Evolutionary conservation across 495 filamentous ascomycete genomes (phyloP), one percentile per base, ranked within the genome.

Genomic region (Parathielavia appendiculata): DNA sequence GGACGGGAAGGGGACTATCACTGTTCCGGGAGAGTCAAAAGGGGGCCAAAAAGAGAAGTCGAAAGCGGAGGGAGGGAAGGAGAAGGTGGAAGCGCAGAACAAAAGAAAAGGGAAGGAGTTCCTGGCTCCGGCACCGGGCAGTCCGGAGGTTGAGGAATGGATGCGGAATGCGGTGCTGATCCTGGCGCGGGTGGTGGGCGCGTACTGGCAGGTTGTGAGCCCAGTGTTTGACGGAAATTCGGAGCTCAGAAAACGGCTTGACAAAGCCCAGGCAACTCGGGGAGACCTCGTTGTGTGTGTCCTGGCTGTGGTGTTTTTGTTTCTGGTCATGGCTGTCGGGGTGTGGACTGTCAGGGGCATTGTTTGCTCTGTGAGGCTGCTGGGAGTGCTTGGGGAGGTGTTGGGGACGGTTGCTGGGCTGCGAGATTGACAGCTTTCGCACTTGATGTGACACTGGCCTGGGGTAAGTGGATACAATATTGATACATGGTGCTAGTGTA

Each of bases 151-250:
- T 3, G 30, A 34, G 5, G 14, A 51, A 26, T 53, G 55, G 32
- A 35, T 46, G 19, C 35, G 44, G 48, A 55, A 22, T 26, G 54
- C 48, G 34, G 22, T 65, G 56, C 10, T 32, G 26, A 22, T 62
- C 45, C 9, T 61, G 23, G 56, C n/a, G 35, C n/a, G 38, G 43
- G 16, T 64, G n/a, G 54, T 59, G n/a, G 43, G 43, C 40, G 63
- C 57, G 41, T 69, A 65, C 54, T 72, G 66, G 69, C 36, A 44
- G 16, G 34, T 69, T 14, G 64, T 71, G 23, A 36, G 41, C 44
- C 71, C 71, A 11, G 64, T 67, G 50, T 67, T 73, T 47, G 62
- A 67, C 39, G 57, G 41, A 14, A 32, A 61, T 0, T 73, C 70
- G 40, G 51, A 62, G 39, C 49, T 73, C 41, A 63, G 66, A 22